These are phyloP conservation scores for Eucalyptus polybractea DNA, from an alignment of 345 rosid genomes.

Conservation along the genomic window DNA sequence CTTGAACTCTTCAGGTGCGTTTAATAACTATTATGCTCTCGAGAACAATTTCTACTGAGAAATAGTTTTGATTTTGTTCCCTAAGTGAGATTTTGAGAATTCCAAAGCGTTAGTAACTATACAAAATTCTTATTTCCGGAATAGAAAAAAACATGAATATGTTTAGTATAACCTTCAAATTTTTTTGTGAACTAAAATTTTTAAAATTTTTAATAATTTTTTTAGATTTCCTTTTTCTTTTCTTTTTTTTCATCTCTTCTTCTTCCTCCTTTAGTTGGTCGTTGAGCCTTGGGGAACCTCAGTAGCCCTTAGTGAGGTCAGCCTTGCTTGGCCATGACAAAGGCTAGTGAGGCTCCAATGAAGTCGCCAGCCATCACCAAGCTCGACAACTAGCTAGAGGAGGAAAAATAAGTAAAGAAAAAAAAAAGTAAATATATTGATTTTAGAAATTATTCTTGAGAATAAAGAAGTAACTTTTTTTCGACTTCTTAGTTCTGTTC, in stretches of 20 bases:
- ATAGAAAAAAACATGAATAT: no score
- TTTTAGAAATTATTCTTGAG: rapidly evolving
- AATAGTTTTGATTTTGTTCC: no score
- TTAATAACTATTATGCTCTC: rapidly evolving
- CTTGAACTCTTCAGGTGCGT: neutral
- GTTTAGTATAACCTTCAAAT: no score
- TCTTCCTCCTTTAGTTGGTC: no score
- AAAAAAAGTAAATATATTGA: no score
- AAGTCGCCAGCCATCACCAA: no score
- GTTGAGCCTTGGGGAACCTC: rapidly evolving
- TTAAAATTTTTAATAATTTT: no score
- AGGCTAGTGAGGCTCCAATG: rapidly evolving
- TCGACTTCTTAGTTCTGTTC: rapidly evolving
- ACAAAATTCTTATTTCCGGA: rapidly evolving
- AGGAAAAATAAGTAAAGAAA: no score
- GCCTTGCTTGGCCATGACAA: rapidly evolving
- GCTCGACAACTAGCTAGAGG: rapidly evolving
- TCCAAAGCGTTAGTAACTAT: rapidly evolving
- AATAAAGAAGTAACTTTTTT: no score
- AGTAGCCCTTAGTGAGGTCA: rapidly evolving
- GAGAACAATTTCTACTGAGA: no score
- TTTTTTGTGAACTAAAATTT: no score
- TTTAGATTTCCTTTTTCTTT: no score
- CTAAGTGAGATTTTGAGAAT: rapidly evolving
- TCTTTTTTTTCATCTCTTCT: rapidly evolving